A percentile compares a stretch with the other conserved stretches of the same genome.
These are phyloP conservation scores for Metarhizium album DNA, from an alignment of 2,329 filamentous ascomycete genomes.

Conservation along the genomic window DNA sequence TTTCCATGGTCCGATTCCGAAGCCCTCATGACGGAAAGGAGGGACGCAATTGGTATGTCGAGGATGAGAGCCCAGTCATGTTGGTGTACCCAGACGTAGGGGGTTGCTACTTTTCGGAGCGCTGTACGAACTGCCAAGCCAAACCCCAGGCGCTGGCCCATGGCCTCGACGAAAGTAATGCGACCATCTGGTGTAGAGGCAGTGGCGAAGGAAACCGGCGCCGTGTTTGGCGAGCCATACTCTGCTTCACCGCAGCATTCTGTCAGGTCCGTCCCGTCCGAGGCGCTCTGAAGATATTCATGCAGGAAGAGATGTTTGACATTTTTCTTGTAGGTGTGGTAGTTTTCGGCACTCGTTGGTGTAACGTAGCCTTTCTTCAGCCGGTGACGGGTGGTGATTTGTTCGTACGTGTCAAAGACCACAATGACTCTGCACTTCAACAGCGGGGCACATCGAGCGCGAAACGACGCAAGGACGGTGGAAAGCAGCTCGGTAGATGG, in stretches of 20 bases:
- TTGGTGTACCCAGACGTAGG: slow-evolving; percentile 47
- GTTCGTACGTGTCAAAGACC: slow-evolving; percentile 42
- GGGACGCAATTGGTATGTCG: slow-evolving; percentile 30
- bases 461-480: slow-evolving; percentile 34
- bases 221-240: slow-evolving; percentile 32
- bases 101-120: slow-evolving; percentile 32
- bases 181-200: slow-evolving; percentile 20
- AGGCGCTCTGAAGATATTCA: slow-evolving; percentile 5
- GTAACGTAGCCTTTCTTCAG: slow-evolving; percentile 46
- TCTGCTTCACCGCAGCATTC: slow-evolving; percentile 28
- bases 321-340: slow-evolving; percentile 34
- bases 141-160: slow-evolving; percentile 37
- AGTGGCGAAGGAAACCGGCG: slow-evolving; percentile 9
- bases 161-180: slow-evolving; percentile 39
- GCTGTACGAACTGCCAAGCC: slow-evolving; percentile 43
- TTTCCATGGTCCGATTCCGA: neutral
- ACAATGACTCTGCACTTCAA: slow-evolving; percentile 35
- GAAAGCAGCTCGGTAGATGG: slow-evolving; percentile 41
- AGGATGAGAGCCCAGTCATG: slow-evolving; percentile 42
- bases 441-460: slow-evolving; percentile 28
- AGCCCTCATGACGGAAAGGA: slow-evolving; percentile 35
- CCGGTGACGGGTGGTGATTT: slow-evolving; percentile 29
- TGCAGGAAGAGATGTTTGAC: slow-evolving; percentile 28
- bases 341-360: slow-evolving; percentile 28
- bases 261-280: slow-evolving; percentile 1